These are phyloP conservation scores for Tuber brumale DNA, from an alignment of 495 filamentous ascomycete species.

Conservation along the genomic window DNA sequence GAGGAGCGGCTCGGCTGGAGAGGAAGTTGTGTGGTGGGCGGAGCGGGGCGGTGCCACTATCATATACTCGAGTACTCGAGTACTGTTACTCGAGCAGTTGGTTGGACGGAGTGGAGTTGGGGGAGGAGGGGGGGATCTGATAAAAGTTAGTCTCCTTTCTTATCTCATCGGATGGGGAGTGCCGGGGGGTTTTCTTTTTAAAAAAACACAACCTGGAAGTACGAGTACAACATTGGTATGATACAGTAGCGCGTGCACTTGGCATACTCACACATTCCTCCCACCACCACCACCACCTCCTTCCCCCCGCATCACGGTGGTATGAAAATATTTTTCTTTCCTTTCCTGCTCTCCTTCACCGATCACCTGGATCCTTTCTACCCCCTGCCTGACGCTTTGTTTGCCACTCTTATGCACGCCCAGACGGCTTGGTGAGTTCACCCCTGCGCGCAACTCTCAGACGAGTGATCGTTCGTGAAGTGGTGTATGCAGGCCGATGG, in stretches of 20 bases:
- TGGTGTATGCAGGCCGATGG: neutral
- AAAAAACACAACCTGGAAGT: neutral
- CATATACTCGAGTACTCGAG: too few relatives aligned
- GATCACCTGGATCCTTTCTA: neutral
- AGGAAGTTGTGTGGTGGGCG: neutral
- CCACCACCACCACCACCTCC: too few relatives aligned
- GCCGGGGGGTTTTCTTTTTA: neutral
- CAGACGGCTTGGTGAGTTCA: neutral
- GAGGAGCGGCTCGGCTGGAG: neutral
- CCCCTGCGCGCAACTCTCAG: neutral
- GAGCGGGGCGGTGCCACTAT: neutral
- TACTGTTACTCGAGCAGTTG: too few relatives aligned
- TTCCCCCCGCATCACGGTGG: neutral
- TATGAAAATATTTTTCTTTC: neutral
- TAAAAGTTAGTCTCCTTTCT: neutral
- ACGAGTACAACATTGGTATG: neutral
- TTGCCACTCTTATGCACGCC: neutral
- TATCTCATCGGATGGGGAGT: neutral
- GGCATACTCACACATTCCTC: too few relatives aligned
- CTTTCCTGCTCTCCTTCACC: neutral
- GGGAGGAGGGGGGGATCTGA: neutral
- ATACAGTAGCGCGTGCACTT: neutral
- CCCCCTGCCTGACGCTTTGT: neutral
- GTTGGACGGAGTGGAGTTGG: neutral
- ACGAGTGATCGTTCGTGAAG: neutral